Conservation (phyloP, 2,329 filamentous ascomycete genomes). For the Cladosporium sp. region DNA sequence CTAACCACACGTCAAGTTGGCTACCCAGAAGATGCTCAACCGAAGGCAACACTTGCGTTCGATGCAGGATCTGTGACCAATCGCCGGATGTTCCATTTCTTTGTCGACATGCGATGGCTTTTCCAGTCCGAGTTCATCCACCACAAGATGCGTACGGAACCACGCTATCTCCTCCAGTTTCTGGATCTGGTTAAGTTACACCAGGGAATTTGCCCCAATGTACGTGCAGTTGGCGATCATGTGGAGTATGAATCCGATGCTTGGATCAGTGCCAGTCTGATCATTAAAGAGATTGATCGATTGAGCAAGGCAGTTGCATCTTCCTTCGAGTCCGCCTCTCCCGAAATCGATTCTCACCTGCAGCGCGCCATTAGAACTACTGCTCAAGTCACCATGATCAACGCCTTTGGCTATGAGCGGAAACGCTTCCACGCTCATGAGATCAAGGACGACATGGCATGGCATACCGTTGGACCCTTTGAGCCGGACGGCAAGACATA, state of each 20-base stretch:
- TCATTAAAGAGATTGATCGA: slow-evolving; percentile 91
- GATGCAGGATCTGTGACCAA: slow-evolving; percentile 95
- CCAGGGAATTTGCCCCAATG: slow-evolving; percentile 93
- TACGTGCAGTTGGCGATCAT: slow-evolving; percentile 87
- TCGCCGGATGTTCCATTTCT: slow-evolving; percentile 94
- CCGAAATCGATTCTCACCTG: slow-evolving; percentile 51
- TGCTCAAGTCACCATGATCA: slow-evolving; percentile 78
- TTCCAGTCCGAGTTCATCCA: slow-evolving; percentile 86
- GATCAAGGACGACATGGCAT: slow-evolving; percentile 78
- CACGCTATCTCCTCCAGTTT: slow-evolving; percentile 88
- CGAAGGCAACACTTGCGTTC: slow-evolving; percentile 81
- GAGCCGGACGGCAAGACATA: slow-evolving; percentile 43
- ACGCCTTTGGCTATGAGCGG: slow-evolving; percentile 84
- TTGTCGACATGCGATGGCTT: slow-evolving; percentile 86
- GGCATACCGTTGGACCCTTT: slow-evolving; percentile 80
- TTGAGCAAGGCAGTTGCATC: slow-evolving; percentile 85
- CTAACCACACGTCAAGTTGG: slow-evolving; percentile 93
- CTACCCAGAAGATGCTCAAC: slow-evolving; percentile 83
- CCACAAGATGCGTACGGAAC: slow-evolving; percentile 73
- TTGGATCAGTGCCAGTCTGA: slow-evolving; percentile 93
- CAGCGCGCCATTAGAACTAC: slow-evolving; percentile 66
- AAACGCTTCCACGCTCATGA: slow-evolving; percentile 80
- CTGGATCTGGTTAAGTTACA: slow-evolving; percentile 92
- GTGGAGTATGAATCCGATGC: slow-evolving; percentile 97
- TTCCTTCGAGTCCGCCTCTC: slow-evolving; percentile 66